Evolutionary conservation across 1,284 basidiomycete species (phyloP).

Genomic region (Papiliotrema flavescens): DNA sequence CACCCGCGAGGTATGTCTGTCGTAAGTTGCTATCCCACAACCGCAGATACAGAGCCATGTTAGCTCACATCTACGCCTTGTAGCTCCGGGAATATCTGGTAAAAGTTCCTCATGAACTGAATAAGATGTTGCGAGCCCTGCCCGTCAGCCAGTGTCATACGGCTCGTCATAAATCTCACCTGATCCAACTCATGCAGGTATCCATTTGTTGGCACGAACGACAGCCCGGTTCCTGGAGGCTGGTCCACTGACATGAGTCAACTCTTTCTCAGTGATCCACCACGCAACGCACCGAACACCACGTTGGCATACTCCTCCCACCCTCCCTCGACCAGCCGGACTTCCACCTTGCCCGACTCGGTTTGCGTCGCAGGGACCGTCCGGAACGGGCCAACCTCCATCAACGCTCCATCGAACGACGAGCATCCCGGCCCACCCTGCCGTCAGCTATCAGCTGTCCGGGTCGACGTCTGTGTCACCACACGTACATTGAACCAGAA

Average conservation of each 20-base stretch:
- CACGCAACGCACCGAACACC: constrained; percentile 68
- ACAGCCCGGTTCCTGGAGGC: constrained; percentile 92
- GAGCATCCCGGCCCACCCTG: constrained; percentile 95
- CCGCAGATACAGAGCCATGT: constrained; percentile 13
- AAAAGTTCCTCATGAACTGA: constrained; percentile 82
- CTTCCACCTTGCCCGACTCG: constrained; percentile 61
- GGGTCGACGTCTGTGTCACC: constrained; percentile 34
- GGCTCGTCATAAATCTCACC: too few relatives aligned
- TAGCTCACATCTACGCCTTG: constrained; percentile 68
- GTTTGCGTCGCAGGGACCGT: constrained; percentile 52
- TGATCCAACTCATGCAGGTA: constrained; percentile 76
- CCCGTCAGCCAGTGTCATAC: too few relatives aligned
- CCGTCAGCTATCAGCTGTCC: background rate
- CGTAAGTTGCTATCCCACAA: background rate
- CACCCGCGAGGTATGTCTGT: constrained; percentile 86
- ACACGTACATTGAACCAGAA: constrained; percentile 98
- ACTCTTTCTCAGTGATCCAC: background rate
- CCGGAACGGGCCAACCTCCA: constrained; percentile 94
- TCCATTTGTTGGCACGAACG: constrained; percentile 78
- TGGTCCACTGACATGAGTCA: constrained; percentile 70
- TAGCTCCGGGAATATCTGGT: constrained; percentile 87
- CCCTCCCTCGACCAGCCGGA: constrained; percentile 77
- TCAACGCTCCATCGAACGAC: constrained; percentile 94
- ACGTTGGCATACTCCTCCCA: constrained; percentile 99
- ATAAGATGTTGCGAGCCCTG: constrained; percentile 77